Evolutionary conservation across 805 yeast genomes (phyloP).

Genomic region (Komagataella populi): DNA sequence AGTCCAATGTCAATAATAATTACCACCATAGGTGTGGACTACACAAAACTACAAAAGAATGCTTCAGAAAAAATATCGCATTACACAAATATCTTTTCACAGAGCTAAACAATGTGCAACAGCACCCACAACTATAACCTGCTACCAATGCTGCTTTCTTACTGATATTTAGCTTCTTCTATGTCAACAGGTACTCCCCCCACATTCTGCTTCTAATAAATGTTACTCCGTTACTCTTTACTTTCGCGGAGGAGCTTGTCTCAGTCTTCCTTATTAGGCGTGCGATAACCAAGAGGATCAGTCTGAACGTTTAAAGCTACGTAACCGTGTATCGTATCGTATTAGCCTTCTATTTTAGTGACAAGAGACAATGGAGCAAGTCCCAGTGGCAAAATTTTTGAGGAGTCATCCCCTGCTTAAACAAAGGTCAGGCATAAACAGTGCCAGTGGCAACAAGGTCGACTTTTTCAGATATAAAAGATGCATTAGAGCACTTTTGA

Average conservation of each 20-base stretch:
- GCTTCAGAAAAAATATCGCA: not conserved
- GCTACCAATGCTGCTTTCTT: too few species aligned
- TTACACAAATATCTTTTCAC: not conserved
- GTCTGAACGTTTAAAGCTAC: not conserved
- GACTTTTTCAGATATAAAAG: slow-evolving; percentile 87
- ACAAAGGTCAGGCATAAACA: slow-evolving; percentile 54
- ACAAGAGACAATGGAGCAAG: slow-evolving; percentile 35
- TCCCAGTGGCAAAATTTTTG: slow-evolving; percentile 59
- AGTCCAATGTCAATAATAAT: not conserved
- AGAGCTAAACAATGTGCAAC: slow-evolving; percentile 2
- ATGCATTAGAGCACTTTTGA: slow-evolving; percentile 60
- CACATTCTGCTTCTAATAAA: too few species aligned
- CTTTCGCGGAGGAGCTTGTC: too few species aligned
- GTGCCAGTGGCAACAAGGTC: slow-evolving; percentile 52
- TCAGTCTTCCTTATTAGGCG: not conserved
- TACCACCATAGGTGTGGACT: not conserved
- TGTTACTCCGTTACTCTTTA: too few species aligned
- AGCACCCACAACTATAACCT: too few species aligned
- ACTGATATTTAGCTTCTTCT: too few species aligned
- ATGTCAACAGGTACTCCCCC: too few species aligned
- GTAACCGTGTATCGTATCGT: not conserved
- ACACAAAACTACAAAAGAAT: not conserved
- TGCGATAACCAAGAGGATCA: not conserved
- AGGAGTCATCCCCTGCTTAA: slow-evolving; percentile 58
- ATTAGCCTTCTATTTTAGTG: not conserved